Evolutionary conservation across 1,139 yeast genomes (phyloP).

Genomic region (Lodderomyces beijingensis): DNA sequence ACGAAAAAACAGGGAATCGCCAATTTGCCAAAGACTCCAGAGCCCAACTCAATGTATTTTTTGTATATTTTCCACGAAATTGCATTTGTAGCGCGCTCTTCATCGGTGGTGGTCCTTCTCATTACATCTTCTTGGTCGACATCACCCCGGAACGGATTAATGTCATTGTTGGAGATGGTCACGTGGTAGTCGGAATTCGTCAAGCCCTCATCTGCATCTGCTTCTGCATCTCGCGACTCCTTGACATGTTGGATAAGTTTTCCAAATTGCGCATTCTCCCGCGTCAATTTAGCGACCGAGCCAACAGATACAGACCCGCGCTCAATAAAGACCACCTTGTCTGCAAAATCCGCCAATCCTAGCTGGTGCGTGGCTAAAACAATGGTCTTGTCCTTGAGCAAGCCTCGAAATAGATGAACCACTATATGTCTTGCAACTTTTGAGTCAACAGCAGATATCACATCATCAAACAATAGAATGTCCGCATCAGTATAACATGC

Average conservation of each 20-base stretch:
- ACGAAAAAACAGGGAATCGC: slow-evolving; percentile 32
- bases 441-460: slow-evolving; percentile 41
- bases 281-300: slow-evolving; percentile 23
- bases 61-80: slow-evolving; percentile 34
- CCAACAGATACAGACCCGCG: slow-evolving; percentile 35
- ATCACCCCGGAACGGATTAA: not conserved
- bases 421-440: slow-evolving; percentile 38
- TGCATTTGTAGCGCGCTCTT: slow-evolving; percentile 39
- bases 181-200: not conserved
- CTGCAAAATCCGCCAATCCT: slow-evolving; percentile 30
- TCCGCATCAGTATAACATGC: slow-evolving; percentile 35
- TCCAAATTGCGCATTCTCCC: slow-evolving; percentile 22
- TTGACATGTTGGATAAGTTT: slow-evolving; percentile 25
- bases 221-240: slow-evolving; percentile 12
- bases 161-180: not conserved
- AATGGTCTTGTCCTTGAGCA: slow-evolving; percentile 26
- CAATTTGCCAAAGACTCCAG: slow-evolving; percentile 33
- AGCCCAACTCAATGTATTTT: slow-evolving; percentile 32
- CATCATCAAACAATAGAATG: slow-evolving; percentile 36
- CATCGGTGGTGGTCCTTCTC: slow-evolving; percentile 32
- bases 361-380: slow-evolving; percentile 39
- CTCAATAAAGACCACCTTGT: slow-evolving; percentile 29
- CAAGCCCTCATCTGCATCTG: not conserved
- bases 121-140: slow-evolving; percentile 11
- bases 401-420: slow-evolving; percentile 28